A percentile compares a stretch with the other conserved stretches of the same genome.
phyloP scores from a whole-genome alignment of 192 early-diverging fungal species.

The Podila minutissima region DNA sequence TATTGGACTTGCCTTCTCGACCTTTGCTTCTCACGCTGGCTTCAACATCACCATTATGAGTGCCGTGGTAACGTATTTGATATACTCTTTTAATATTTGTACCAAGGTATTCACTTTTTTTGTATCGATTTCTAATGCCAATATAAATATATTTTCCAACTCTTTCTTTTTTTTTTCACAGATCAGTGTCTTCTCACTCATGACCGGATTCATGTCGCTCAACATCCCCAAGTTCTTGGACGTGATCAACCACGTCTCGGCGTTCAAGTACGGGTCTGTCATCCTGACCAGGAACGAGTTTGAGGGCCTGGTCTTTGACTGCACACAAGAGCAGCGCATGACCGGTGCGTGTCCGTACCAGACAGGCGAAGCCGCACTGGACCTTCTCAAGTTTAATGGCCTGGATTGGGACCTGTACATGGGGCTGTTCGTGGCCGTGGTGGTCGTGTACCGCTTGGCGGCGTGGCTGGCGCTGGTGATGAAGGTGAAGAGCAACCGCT shows the following conservation, averaged over 20 bases:
- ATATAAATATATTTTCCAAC: background rate
- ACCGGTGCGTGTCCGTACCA: conserved; percentile 29
- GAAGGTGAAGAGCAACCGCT: conserved; percentile 40
- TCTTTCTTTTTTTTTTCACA: background rate
- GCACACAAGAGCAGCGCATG: conserved; percentile 9
- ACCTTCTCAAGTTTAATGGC: conserved; percentile 20
- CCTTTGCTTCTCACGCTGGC: conserved; percentile 41
- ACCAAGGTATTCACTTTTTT: background rate
- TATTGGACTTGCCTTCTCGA: conserved; percentile 44
- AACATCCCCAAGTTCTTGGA: conserved; percentile 37
- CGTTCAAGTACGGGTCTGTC: conserved; percentile 42
- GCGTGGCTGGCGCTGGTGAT: conserved; percentile 23
- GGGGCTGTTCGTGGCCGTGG: conserved; percentile 35
- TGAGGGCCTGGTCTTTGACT: conserved; percentile 31
- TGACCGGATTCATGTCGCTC: conserved; percentile 51
- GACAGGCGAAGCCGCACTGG: conserved; percentile 24
- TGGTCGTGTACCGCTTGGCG: conserved; percentile 21
- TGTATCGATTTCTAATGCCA: background rate
- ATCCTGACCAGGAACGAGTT: conserved; percentile 46
- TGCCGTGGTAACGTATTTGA: conserved; percentile 25
- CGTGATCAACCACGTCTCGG: conserved; percentile 36
- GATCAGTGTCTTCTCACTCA: conserved; percentile 51
- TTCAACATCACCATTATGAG: conserved; percentile 52
- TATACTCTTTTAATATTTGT: background rate
- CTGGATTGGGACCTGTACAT: conserved; percentile 40